Evolutionary conservation across 129 eudicot genomes (phyloP).

Genomic region (Gnaphalium uliginosum): DNA sequence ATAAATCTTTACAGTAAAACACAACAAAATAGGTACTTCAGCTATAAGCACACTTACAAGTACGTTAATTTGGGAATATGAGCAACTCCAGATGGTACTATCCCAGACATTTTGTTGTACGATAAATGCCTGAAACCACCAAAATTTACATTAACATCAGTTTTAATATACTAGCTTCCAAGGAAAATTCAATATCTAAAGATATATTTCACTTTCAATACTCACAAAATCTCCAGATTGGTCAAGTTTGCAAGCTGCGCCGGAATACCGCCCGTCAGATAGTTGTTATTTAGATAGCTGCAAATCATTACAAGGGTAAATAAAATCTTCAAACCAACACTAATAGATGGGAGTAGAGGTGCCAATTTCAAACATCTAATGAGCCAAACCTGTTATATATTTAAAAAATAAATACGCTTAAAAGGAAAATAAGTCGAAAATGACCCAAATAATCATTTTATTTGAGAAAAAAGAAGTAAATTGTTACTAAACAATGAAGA

Average conservation of each 20-base stretch:
- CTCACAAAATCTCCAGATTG: slow-evolving; percentile 93
- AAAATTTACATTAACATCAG: slow-evolving; percentile 4
- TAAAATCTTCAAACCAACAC: slow-evolving; percentile 21
- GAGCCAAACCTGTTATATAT: too few relatives aligned
- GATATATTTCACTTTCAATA: slow-evolving; percentile 10
- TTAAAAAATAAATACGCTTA: too few relatives aligned
- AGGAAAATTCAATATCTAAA: background rate
- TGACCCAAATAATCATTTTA: too few relatives aligned
- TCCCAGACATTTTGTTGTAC: slow-evolving; percentile 91
- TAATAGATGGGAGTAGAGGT: slow-evolving; percentile 3
- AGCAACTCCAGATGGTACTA: slow-evolving; percentile 76
- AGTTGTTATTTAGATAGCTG: slow-evolving; percentile 83
- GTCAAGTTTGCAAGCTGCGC: slow-evolving; percentile 90
- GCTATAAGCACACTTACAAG: slow-evolving; percentile 57
- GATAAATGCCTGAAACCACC: slow-evolving; percentile 74
- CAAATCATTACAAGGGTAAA: slow-evolving; percentile 13
- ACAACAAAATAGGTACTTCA: background rate
- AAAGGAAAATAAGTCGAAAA: too few relatives aligned
- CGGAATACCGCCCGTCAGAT: slow-evolving; percentile 91
- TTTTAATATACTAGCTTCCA: slow-evolving; percentile 4
- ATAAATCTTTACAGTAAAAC: background rate
- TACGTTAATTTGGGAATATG: slow-evolving; percentile 86
- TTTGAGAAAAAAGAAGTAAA: too few relatives aligned
- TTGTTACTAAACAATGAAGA: too few relatives aligned
- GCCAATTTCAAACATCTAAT: background rate